Conservation (phyloP, 2,329 filamentous ascomycete species). For the Penicillium sp. region DNA sequence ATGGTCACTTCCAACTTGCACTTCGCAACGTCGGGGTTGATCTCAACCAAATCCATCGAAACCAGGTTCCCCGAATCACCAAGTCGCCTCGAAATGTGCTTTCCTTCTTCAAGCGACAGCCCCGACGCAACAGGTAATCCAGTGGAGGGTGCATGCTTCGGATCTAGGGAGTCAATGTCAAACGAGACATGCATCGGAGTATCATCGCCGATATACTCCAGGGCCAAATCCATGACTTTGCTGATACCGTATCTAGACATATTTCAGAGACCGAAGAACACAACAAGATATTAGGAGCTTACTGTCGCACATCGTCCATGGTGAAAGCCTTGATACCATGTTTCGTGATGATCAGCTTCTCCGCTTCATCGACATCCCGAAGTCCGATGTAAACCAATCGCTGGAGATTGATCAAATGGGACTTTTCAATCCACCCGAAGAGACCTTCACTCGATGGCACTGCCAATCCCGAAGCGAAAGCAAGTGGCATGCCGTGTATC, state of each 20-base stretch:
- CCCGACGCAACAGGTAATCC: constrained; percentile 3
- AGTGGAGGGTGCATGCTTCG: constrained; percentile 3
- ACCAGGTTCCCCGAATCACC: neutral
- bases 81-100: neutral
- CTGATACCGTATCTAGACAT: neutral
- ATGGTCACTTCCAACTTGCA: neutral
- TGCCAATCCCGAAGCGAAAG: constrained; percentile 6
- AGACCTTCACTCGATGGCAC: neutral
- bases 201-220: constrained; percentile 2
- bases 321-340: constrained; percentile 5
- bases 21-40: neutral
- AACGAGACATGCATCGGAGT: constrained; percentile 6
- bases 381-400: constrained; percentile 2
- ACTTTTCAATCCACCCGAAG: constrained; percentile 6
- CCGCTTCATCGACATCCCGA: constrained; percentile 7
- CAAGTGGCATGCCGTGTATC: constrained; percentile 10
- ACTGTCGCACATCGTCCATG: constrained; percentile 6
- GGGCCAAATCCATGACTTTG: constrained; percentile 4
- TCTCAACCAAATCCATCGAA: neutral
- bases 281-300: neutral
- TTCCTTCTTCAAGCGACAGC: neutral
- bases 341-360: neutral
- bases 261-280: neutral
- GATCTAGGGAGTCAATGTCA: constrained; percentile 7
- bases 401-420: constrained; percentile 5